A percentile compares a stretch with the other conserved stretches of the same genome.
Evolutionary conservation across 495 filamentous ascomycete species (phyloP).

Genomic region (Penicillium argentinense): DNA sequence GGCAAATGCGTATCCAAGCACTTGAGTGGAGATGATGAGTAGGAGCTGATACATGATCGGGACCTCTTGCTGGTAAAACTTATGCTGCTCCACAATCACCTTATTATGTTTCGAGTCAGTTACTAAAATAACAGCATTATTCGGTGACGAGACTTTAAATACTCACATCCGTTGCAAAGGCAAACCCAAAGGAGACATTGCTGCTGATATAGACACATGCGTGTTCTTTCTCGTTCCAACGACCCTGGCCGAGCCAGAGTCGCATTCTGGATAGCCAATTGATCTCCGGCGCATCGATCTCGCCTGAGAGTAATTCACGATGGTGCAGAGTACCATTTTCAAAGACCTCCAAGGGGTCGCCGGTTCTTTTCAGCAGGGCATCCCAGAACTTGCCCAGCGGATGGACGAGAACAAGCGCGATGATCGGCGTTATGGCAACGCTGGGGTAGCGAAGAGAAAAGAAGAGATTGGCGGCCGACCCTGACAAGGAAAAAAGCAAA

Average conservation of each 20-base stretch:
- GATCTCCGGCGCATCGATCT: slow-evolving; percentile 10
- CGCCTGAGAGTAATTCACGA: slow-evolving; percentile 15
- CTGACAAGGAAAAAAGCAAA: slow-evolving; percentile 72
- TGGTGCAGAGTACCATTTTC: slow-evolving; percentile 38
- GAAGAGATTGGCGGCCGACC: slow-evolving; percentile 81
- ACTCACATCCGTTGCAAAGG: slow-evolving; percentile 60
- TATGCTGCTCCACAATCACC: slow-evolving; percentile 77
- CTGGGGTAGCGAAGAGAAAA: slow-evolving; percentile 84
- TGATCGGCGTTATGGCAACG: slow-evolving; percentile 81
- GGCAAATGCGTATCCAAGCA: slow-evolving; percentile 80
- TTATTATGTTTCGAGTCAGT: background rate
- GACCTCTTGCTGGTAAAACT: slow-evolving; percentile 80
- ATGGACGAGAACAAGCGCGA: slow-evolving; percentile 78
- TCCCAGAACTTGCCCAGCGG: slow-evolving; percentile 81
- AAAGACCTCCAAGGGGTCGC: slow-evolving; percentile 56
- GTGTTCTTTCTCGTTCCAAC: slow-evolving; percentile 86
- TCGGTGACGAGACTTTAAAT: no score
- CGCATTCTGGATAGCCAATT: slow-evolving; percentile 36
- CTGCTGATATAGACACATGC: slow-evolving; percentile 85
- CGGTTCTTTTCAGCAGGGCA: slow-evolving; percentile 57
- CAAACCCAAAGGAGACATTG: slow-evolving; percentile 89
- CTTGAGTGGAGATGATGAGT: slow-evolving; percentile 80
- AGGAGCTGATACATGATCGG: slow-evolving; percentile 74
- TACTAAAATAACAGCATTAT: no score
- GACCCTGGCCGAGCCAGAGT: slow-evolving; percentile 75